phyloP scores from a whole-genome alignment of 768 basidiomycete species.

The Boletus subparvulus region DNA sequence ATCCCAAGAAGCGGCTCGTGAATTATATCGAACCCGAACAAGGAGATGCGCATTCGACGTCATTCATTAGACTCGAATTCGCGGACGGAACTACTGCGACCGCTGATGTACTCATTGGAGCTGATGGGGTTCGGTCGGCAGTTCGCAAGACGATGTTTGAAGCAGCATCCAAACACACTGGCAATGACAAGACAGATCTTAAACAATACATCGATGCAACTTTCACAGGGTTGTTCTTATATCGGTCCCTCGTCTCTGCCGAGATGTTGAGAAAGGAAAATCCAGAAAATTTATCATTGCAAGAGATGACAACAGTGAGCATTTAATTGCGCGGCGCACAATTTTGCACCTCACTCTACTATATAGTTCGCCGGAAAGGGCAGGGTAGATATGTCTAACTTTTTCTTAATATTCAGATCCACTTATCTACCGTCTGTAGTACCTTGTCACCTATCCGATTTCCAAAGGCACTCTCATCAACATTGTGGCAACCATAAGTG shows the following conservation, averaged over 20 bases:
- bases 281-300: constrained; percentile 25
- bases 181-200: neutral
- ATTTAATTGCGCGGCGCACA: neutral
- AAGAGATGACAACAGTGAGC: constrained; percentile 22
- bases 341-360: constrained; percentile 7
- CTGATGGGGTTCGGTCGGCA: constrained; percentile 41
- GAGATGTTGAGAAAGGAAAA: constrained; percentile 27
- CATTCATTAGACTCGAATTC: constrained; percentile 8
- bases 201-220: constrained; percentile 27
- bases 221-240: constrained; percentile 43
- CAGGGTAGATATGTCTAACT: neutral
- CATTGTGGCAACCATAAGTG: constrained; percentile 31
- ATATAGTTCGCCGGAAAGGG: constrained; percentile 15
- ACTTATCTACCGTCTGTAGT: constrained; percentile 26
- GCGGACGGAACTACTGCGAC: constrained; percentile 19
- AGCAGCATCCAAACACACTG: constrained; percentile 2
- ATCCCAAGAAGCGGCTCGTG: constrained; percentile 21
- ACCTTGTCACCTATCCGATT: constrained; percentile 41
- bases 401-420: neutral
- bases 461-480: constrained; percentile 38
- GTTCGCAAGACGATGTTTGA: constrained; percentile 28
- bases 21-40: constrained; percentile 7
- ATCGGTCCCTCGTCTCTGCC: constrained; percentile 38
- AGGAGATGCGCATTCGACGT: constrained; percentile 29
- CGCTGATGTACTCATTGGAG: constrained; percentile 46